Base-by-base conservation (phyloP, 1,139 yeast species). In the Nakaseomyces nivariensis region DNA sequence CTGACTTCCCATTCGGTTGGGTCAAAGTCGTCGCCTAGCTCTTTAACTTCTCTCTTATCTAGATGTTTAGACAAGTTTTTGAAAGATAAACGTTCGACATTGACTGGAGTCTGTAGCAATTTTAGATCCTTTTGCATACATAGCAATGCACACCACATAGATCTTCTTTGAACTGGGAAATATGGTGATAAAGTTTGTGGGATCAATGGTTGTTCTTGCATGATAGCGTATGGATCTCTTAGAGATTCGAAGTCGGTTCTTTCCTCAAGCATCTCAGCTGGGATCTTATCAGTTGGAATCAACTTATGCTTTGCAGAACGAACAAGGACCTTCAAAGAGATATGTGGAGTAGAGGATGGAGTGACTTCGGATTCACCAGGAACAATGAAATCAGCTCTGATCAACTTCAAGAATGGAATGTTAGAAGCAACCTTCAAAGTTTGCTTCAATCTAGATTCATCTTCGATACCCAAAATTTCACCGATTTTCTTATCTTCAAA, bases 301-400 rank as follows among this genome's bases (percentile, higher is more conserved):
- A 54, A 43, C 63, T 82, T 82, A 49, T 81, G 83, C 49, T 68
- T 70, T 17, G 89, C 81, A 2, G 95, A 85, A 60, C 83, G 81
- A 40, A 87, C 80, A 46, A 87, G 69, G 54, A 86, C 84, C 66
- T 88, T 88, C 41, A 94, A 59, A 31, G 81, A 80, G 54, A 94
- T 71, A 64, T 87, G 90, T 9, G 88, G 81, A 52, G 77, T 78
- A 1, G 97, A 79, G 45, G 71, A 67, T 36, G 97, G 95, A 3
- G 95, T 78, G 10, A 92, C 85, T 31, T 51, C 54, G 36, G 74
- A 72, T 70, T 90, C 97, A 37, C 97, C 98, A 3, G 96, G 95
- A 43, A 90, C 96, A 55, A 79, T 77, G 68, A 90, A 88, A 51
- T 77, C 79, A 45, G 95, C 82, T 49, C 79, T 79, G 43, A 89